A percentile compares a stretch with the other conserved stretches of the same genome.
These are phyloP conservation scores for Petunia axillaris DNA, from an alignment of 257 asterid species.

Conservation along the genomic window DNA sequence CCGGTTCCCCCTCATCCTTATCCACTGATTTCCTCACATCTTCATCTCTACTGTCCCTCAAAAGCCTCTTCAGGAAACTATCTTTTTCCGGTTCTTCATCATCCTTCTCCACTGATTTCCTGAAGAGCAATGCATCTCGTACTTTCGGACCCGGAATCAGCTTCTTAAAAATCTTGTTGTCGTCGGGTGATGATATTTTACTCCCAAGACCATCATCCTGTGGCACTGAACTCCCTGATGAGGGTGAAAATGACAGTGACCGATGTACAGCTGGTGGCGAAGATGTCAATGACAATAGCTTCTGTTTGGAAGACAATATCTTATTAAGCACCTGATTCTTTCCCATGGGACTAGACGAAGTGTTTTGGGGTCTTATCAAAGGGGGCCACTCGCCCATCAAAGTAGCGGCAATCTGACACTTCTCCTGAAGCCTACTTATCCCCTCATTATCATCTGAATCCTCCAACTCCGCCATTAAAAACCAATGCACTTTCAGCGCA, in stretches of 20 bases:
- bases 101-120: slow-evolving; percentile 80
- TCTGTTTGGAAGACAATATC: slow-evolving; percentile 85
- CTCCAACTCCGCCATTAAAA: slow-evolving; percentile 93
- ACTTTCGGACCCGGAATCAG: slow-evolving; percentile 79
- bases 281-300: slow-evolving; percentile 66
- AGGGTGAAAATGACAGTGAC: slow-evolving; percentile 57
- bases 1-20: slow-evolving; percentile 62
- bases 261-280: slow-evolving; percentile 61
- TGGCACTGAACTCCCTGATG: slow-evolving; percentile 49
- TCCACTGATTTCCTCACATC: slow-evolving; percentile 61
- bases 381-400: slow-evolving; percentile 94
- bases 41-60: slow-evolving; percentile 84
- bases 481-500: slow-evolving; percentile 90
- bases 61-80: slow-evolving; percentile 73
- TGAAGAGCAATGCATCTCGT: slow-evolving; percentile 72
- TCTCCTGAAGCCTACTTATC: slow-evolving; percentile 89
- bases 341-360: slow-evolving; percentile 53
- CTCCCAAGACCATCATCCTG: slow-evolving; percentile 55
- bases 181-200: slow-evolving; percentile 57
- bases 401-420: slow-evolving; percentile 94
- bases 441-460: slow-evolving; percentile 91
- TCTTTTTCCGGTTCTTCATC: slow-evolving; percentile 75
- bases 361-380: slow-evolving; percentile 63
- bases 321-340: slow-evolving; percentile 78
- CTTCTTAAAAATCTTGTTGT: slow-evolving; percentile 75